Evolutionary conservation across 495 filamentous ascomycete genomes (phyloP).

Genomic region (Neohortaea acidophila): DNA sequence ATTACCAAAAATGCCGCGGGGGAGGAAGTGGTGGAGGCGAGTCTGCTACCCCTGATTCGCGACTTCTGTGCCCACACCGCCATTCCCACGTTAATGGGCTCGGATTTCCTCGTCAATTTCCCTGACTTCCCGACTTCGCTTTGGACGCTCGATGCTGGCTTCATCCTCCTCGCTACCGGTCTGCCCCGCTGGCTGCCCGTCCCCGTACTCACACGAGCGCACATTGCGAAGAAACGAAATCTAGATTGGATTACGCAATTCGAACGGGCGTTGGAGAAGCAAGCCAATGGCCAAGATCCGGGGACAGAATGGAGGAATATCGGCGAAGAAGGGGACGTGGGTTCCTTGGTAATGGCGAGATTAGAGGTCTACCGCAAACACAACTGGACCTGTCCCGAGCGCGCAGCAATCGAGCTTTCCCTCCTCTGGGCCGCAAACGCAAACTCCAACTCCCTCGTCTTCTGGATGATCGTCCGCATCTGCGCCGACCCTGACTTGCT

Average conservation of each 20-base stretch:
- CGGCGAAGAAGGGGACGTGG: constrained; percentile 17
- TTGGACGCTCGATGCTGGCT: constrained; percentile 40
- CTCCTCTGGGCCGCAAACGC: constrained; percentile 41
- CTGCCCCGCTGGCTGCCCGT: constrained; percentile 38
- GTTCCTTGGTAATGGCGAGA: constrained; percentile 15
- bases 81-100: constrained; percentile 39
- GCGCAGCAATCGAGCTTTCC: constrained; percentile 19
- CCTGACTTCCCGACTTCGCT: constrained; percentile 38
- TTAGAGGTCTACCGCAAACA: constrained; percentile 13
- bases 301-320: constrained; percentile 16
- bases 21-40: constrained; percentile 32
- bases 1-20: constrained; percentile 17
- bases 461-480: constrained; percentile 43
- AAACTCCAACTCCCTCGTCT: constrained; percentile 36
- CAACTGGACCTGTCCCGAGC: constrained; percentile 10
- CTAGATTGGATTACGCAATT: constrained; percentile 33
- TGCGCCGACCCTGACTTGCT: constrained; percentile 31
- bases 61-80: constrained; percentile 39
- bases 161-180: constrained; percentile 36
- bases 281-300: constrained; percentile 8
- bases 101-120: constrained; percentile 39
- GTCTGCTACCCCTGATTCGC: constrained; percentile 38
- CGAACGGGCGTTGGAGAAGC: constrained; percentile 34
- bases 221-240: constrained; percentile 37
- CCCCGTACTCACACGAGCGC: constrained; percentile 35